phyloP scores from a whole-genome alignment of 208 protist genomes.

The Wallacemonas sp. region DNA sequence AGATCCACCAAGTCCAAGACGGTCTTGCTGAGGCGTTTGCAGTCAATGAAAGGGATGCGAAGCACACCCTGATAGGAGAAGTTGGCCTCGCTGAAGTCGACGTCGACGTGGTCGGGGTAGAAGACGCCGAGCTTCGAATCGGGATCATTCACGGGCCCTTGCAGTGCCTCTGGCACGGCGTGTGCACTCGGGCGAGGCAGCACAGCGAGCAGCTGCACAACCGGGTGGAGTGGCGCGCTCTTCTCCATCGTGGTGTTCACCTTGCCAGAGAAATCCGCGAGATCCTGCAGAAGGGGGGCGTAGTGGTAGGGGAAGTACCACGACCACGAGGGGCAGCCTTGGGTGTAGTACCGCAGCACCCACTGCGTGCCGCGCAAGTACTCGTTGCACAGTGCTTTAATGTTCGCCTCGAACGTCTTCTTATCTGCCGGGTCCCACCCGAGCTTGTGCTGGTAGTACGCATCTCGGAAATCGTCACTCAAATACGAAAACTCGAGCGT shows the following conservation, averaged over 20 bases:
- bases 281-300: conserved; percentile 95
- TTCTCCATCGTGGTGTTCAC: conserved; percentile 75
- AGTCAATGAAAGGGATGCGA: conserved; percentile 88
- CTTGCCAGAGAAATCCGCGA: conserved; percentile 50
- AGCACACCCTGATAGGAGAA: conserved; percentile 93
- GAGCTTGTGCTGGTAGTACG: conserved; percentile 87
- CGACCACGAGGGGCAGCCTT: conserved; percentile 96
- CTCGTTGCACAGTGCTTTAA: conserved; percentile 67
- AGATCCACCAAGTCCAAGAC: conserved; percentile 68
- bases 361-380: conserved; percentile 98
- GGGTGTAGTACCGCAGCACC: conserved; percentile 99
- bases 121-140: conserved; percentile 95
- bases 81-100: conserved; percentile 97
- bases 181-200: conserved; percentile 89
- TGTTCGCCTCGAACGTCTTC: conserved; percentile 60
- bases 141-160: conserved; percentile 89
- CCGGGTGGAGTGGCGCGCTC: conserved; percentile 92
- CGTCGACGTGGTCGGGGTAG: conserved; percentile 96
- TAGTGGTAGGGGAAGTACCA: conserved; percentile 99
- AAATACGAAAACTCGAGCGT: conserved; percentile 82
- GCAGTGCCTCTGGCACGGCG: conserved; percentile 89
- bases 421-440: conserved; percentile 58
- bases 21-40: conserved; percentile 46
- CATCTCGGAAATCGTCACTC: conserved; percentile 62
- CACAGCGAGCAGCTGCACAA: conserved; percentile 98